phyloP scores from a whole-genome alignment of 441 rosid genomes.

The Pelargonium cotyledonis region DNA sequence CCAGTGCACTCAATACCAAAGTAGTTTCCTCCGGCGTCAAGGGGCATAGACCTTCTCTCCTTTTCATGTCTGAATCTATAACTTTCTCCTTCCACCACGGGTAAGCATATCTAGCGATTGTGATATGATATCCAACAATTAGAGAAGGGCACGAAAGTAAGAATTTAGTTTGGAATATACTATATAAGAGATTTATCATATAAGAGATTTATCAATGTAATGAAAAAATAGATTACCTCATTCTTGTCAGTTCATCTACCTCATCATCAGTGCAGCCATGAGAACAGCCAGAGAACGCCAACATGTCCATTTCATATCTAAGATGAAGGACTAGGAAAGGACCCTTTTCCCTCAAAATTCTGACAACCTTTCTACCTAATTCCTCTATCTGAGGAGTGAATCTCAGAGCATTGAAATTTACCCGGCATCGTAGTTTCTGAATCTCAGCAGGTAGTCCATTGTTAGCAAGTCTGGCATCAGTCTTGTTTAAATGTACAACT shows the following conservation, averaged over 20 bases:
- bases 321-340: conserved; percentile 69
- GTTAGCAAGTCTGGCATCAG: conserved; percentile 64
- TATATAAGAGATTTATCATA: not conserved
- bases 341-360: conserved; percentile 56
- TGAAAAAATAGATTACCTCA: conserved; percentile 37
- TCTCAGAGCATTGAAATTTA: conserved; percentile 52
- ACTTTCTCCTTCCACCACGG: conserved; percentile 79
- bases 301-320: conserved; percentile 73
- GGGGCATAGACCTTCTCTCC: conserved; percentile 65
- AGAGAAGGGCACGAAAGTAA: not conserved
- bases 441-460: conserved; percentile 54
- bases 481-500: conserved; percentile 54
- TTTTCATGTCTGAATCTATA: conserved; percentile 52
- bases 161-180: not conserved
- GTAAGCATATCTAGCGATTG: conserved; percentile 48
- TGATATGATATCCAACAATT: not conserved
- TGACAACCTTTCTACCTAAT: conserved; percentile 51
- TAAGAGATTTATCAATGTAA: conserved; percentile 4
- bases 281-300: conserved; percentile 67
- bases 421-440: conserved; percentile 65
- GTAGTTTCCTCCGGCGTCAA: conserved; percentile 72
- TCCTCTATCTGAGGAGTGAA: conserved; percentile 61
- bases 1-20: conserved; percentile 43
- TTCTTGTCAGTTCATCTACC: conserved; percentile 53
- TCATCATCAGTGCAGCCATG: conserved; percentile 57